A percentile compares a stretch with the other conserved stretches of the same genome.
These are phyloP conservation scores for Cryptococcus sp. DNA, from an alignment of 1,284 basidiomycete genomes.

Conservation along the genomic window DNA sequence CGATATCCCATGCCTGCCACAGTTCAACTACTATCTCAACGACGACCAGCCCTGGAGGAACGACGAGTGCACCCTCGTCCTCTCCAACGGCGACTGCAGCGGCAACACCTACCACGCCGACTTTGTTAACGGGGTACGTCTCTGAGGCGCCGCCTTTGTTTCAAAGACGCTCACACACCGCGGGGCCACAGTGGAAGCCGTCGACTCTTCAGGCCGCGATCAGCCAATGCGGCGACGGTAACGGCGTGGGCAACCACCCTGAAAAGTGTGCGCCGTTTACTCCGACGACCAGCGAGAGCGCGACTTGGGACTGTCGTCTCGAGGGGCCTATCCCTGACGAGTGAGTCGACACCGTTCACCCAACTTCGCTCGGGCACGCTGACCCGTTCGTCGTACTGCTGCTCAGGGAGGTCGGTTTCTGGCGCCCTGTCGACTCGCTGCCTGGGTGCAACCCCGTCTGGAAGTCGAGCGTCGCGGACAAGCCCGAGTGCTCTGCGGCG, in stretches of 20 bases:
- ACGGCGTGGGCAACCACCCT: conserved; percentile 23
- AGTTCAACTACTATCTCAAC: conserved; percentile 33
- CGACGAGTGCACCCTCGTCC: conserved; percentile 27
- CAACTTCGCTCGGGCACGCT: neutral
- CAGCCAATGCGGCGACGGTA: conserved; percentile 26
- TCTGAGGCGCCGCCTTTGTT: no score
- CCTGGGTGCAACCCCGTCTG: conserved; percentile 43
- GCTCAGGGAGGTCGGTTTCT: conserved; percentile 32
- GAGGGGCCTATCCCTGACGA: conserved; percentile 33
- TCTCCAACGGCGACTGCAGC: conserved; percentile 40
- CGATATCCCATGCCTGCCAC: neutral
- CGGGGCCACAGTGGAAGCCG: conserved; percentile 24
- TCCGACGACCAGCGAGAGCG: conserved; percentile 14
- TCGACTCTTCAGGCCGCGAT: conserved; percentile 22
- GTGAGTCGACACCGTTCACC: conserved; percentile 11
- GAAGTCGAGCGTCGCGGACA: conserved; percentile 18
- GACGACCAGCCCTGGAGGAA: conserved; percentile 30
- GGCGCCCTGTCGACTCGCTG: conserved; percentile 24
- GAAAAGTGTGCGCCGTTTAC: conserved; percentile 25
- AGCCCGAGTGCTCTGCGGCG: conserved; percentile 20
- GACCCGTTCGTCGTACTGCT: neutral
- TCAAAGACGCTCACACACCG: neutral
- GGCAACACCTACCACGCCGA: conserved; percentile 42
- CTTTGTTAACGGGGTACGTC: conserved; percentile 36
- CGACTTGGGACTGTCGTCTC: conserved; percentile 24